Evolutionary conservation across 371 early-diverging fungal species (phyloP).

Genomic region (Cokeromyces recurvatus): DNA sequence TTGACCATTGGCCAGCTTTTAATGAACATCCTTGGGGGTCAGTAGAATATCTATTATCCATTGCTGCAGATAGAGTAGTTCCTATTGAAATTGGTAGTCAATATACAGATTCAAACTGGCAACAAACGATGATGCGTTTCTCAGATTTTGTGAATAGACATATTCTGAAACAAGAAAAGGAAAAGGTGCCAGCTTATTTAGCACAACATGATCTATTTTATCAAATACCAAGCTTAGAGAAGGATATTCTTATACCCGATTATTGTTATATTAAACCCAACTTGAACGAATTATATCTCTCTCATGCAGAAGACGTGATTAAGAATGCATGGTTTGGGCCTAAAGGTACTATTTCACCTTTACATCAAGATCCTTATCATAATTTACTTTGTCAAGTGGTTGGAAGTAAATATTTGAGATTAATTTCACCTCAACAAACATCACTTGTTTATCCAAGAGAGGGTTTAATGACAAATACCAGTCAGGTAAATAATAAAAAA

Average conservation of each 20-base stretch:
- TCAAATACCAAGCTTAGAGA: constrained; percentile 70
- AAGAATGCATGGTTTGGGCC: constrained; percentile 93
- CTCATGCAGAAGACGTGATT: constrained; percentile 44
- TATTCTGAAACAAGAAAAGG: constrained; percentile 19
- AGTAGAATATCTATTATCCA: constrained; percentile 49
- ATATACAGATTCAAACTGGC: constrained; percentile 79
- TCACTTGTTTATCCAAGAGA: constrained; percentile 54
- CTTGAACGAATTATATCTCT: constrained; percentile 21
- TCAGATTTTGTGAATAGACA: constrained; percentile 63
- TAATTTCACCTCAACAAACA: constrained; percentile 66
- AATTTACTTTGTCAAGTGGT: constrained; percentile 88
- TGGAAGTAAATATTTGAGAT: constrained; percentile 75
- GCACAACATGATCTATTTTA: constrained; percentile 88
- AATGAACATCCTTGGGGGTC: constrained; percentile 56
- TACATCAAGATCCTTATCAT: constrained; percentile 83
- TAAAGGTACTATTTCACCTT: constrained; percentile 76
- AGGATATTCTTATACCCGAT: constrained; percentile 76
- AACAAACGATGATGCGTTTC: constrained; percentile 72
- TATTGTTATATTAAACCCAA: constrained; percentile 62
- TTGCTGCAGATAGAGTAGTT: constrained; percentile 74
- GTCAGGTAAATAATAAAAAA: constrained; percentile 52
- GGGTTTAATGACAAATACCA: constrained; percentile 71
- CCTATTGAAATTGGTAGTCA: constrained; percentile 82
- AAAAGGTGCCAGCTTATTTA: constrained; percentile 55
- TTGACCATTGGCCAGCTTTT: constrained; percentile 76